Conservation (phyloP, 495 filamentous ascomycete species). For the Clohesyomyces aquaticus region DNA sequence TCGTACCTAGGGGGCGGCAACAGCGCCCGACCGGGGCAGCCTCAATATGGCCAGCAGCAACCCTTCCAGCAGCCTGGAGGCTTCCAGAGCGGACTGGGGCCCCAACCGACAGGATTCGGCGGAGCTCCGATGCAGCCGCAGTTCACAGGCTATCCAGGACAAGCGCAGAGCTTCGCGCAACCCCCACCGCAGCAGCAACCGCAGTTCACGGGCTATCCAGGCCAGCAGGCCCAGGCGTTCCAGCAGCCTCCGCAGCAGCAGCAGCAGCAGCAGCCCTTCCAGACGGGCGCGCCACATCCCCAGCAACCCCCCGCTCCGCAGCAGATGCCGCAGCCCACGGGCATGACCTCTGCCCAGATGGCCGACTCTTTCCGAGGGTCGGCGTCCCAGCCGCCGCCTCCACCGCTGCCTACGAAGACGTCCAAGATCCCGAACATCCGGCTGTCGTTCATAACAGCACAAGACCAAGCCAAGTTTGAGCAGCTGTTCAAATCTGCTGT, state of each 20-base stretch:
- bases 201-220: conserved; percentile 61
- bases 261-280: conserved; percentile 49
- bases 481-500: conserved; percentile 96
- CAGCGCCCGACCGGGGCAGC: conserved; percentile 71
- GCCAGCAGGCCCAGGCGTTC: conserved; percentile 49
- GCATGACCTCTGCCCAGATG: conserved; percentile 77
- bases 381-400: conserved; percentile 47
- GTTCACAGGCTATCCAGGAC: conserved; percentile 59
- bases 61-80: conserved; percentile 50
- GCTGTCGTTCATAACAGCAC: conserved; percentile 91
- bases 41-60: conserved; percentile 66
- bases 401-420: conserved; percentile 58
- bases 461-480: conserved; percentile 97
- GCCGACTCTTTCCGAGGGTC: conserved; percentile 76
- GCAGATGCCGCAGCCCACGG: conserved; percentile 50
- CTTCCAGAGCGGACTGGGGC: conserved; percentile 51
- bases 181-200: conserved; percentile 55
- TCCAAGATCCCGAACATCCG: conserved; percentile 92
- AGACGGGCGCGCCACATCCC: conserved; percentile 44
- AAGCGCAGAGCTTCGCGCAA: conserved; percentile 51
- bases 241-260: conserved; percentile 50
- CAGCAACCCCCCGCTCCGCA: conserved; percentile 53
- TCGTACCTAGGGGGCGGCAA: conserved; percentile 79
- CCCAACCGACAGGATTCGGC: conserved; percentile 57
- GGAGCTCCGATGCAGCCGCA: conserved; percentile 63